Evolutionary conservation across 2,329 filamentous ascomycete species (phyloP).

Genomic region (Sporothrix schenckii): DNA sequence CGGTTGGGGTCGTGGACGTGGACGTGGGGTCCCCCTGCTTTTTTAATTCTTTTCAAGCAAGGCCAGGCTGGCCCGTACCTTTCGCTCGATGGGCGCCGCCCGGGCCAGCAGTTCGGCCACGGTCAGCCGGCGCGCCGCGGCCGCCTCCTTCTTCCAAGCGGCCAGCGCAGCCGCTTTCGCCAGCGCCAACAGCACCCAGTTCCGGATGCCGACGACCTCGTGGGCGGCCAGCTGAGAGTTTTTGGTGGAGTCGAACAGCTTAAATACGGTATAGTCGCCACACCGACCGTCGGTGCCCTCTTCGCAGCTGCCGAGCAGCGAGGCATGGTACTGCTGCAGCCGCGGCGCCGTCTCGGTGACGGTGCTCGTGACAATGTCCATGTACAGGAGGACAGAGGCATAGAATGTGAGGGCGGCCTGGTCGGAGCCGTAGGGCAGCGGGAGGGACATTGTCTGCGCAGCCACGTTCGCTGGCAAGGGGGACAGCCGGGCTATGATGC

Average conservation of each 20-base stretch:
- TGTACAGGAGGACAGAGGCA: constrained; percentile 43
- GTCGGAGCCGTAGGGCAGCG: constrained; percentile 41
- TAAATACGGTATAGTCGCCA: background rate
- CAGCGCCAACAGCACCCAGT: constrained; percentile 60
- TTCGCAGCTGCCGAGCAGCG: constrained; percentile 41
- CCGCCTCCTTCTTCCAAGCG: constrained; percentile 57
- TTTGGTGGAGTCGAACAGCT: background rate
- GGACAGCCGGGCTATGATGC: constrained; percentile 1
- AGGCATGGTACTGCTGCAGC: constrained; percentile 41
- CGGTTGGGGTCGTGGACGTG: no score
- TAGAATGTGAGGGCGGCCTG: constrained; percentile 44
- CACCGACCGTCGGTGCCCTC: no score
- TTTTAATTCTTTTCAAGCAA: constrained; percentile 36
- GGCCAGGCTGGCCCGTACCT: constrained; percentile 40
- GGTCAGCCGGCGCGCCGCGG: constrained; percentile 43
- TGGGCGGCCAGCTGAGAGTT: constrained; percentile 47
- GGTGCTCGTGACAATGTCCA: constrained; percentile 46
- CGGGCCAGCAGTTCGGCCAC: constrained; percentile 51
- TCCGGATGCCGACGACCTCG: constrained; percentile 58
- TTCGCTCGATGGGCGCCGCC: constrained; percentile 47
- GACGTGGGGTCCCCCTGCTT: background rate
- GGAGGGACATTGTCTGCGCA: background rate
- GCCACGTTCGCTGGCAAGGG: background rate
- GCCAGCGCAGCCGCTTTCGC: constrained; percentile 58
- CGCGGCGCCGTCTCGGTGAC: constrained; percentile 43